Conservation (phyloP, 345 rosid species). For the Passiflora organensis region DNA sequence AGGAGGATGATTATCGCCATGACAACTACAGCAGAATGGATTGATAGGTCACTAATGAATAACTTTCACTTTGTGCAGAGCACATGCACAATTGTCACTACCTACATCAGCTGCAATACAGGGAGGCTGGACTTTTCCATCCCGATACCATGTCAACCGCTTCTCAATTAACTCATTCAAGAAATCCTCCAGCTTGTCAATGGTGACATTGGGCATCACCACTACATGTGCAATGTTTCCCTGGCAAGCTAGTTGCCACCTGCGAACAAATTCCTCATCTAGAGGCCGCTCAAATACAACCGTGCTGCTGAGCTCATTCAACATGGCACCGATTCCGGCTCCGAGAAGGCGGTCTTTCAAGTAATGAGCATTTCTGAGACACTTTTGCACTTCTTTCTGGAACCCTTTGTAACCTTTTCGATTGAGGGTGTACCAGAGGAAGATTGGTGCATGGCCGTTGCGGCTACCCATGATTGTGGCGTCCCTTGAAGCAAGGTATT, state of each 20-base stretch:
- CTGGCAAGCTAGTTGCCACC: constrained; percentile 96
- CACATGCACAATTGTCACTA: constrained; percentile 56
- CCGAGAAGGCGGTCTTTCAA: constrained; percentile 56
- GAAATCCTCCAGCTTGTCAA: constrained; percentile 76
- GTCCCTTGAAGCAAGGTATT: constrained; percentile 92
- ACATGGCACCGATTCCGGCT: constrained; percentile 83
- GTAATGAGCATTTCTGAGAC: constrained; percentile 88
- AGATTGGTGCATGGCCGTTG: constrained; percentile 95
- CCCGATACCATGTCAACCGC: constrained; percentile 57
- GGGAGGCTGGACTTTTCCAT: constrained; percentile 39
- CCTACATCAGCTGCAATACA: constrained; percentile 70
- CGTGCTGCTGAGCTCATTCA: constrained; percentile 90
- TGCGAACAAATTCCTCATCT: constrained; percentile 83
- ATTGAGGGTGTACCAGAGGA: constrained; percentile 94
- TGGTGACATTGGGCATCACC: constrained; percentile 84
- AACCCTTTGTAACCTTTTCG: constrained; percentile 88
- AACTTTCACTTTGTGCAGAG: constrained; percentile 36
- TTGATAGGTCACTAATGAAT: not conserved
- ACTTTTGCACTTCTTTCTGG: constrained; percentile 94
- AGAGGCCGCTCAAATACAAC: constrained; percentile 89
- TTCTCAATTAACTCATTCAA: constrained; percentile 52
- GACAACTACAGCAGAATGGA: too few species aligned
- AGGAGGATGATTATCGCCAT: too few species aligned
- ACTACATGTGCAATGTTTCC: constrained; percentile 84
- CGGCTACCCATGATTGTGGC: constrained; percentile 99